Base-by-base conservation (phyloP, 768 basidiomycete species). In the Holtermanniella nyarrowii region DNA sequence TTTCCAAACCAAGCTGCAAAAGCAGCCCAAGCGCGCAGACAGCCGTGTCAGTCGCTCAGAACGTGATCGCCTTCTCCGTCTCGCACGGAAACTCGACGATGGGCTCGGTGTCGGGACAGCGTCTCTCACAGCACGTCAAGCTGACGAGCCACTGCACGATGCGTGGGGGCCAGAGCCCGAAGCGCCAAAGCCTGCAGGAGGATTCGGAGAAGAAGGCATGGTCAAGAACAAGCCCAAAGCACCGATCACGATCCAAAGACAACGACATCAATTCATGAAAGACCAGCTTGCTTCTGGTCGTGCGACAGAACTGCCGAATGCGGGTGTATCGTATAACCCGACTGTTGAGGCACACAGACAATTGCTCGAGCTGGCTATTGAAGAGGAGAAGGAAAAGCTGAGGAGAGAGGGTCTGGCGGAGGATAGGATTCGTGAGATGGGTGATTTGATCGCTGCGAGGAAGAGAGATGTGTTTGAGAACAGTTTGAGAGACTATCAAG, bases 271-370 rank as follows among this genome's bases (percentile, higher is more conserved):
- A 22, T 58, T 57, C 23, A 45, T 56, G 16, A 27, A 41, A 4
- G 42, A 42, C 3, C 55, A 58, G 42, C 53, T 61, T 16, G 56
- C 48, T 25, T 41, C 25, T 16, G 55, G 55, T 12, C 23, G 49
- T 18, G 55, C 39, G 4, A 42, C 52, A 3, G 61, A 61, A 16
- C 42, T 81, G 2, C 90, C 90, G 0, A 86, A 86, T 58, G 80
- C 80, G 26, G 90, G 90, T 18, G 79, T 83, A 2, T 90, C 88
- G 16, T 96, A 96, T 67, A 95, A 95, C 66, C 90, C 90, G 0
- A 80, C 82, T 0, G 80, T 78, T 0, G 76, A 79, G 3, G 80
- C 83, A 0, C 86, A 93, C 59, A 78, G 80, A 46, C 80, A 80
- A 45, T 78, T 93, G 3, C 66, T 96, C 20, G 72, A 77, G 12